Conservation (phyloP, 2,329 filamentous ascomycete species). For the Phaeophleospora eucalypticola region DNA sequence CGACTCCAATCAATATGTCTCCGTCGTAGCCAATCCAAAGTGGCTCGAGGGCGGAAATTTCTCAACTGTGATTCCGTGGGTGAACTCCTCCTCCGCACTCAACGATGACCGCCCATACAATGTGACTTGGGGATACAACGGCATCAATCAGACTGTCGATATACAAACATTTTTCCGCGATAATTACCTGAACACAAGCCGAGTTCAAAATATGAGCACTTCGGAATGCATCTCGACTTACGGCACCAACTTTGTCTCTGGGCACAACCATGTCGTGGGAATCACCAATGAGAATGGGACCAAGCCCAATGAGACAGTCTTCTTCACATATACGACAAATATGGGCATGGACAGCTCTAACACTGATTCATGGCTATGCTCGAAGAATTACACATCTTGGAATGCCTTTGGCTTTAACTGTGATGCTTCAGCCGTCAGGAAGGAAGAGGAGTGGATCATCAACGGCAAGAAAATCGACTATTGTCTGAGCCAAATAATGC, state of each 20-base stretch:
- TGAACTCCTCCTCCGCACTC: neutral
- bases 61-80: constrained; percentile 1
- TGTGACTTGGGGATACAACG: neutral
- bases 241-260: constrained; percentile 12
- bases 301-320: constrained; percentile 11
- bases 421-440: constrained; percentile 1
- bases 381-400: neutral
- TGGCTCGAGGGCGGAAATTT: constrained; percentile 12
- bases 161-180: constrained; percentile 6
- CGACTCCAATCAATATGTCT: constrained; percentile 21
- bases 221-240: constrained; percentile 13
- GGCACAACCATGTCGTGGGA: constrained; percentile 8
- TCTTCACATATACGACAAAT: constrained; percentile 1
- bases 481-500: constrained; percentile 9
- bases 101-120: neutral
- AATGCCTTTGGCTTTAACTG: neutral
- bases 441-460: constrained; percentile 11
- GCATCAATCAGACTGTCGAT: neutral
- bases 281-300: constrained; percentile 11
- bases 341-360: neutral
- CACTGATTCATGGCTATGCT: constrained; percentile 1
- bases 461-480: constrained; percentile 15
- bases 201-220: constrained; percentile 10
- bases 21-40: constrained; percentile 11
- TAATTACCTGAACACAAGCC: constrained; percentile 4